Percentiles rank a stretch among this genome's conserved stretches.
Evolutionary conservation across 768 basidiomycete genomes (phyloP).

Genomic region (Termitomyces sp.): DNA sequence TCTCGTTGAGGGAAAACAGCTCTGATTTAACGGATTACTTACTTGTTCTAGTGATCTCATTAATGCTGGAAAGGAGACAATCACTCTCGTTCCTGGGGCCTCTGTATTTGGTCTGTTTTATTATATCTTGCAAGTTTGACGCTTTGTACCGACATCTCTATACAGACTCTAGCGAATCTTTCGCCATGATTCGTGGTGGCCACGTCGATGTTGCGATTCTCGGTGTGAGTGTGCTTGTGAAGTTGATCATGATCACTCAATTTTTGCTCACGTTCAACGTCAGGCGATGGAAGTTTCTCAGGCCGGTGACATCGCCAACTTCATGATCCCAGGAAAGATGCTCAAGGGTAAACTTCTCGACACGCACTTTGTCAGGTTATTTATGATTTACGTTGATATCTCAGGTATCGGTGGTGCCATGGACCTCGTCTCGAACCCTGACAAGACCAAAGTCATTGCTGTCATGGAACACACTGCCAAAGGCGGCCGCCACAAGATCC

Average conservation of each 20-base stretch:
- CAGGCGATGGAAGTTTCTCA: constrained; percentile 95
- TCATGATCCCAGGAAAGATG: constrained; percentile 96
- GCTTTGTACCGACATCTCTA: background rate
- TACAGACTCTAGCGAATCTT: constrained; percentile 85
- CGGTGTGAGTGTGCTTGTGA: constrained; percentile 56
- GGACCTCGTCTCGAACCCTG: constrained; percentile 95
- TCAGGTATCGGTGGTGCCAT: constrained; percentile 92
- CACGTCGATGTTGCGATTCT: constrained; percentile 93
- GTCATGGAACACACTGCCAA: constrained; percentile 90
- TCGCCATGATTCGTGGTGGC: constrained; percentile 97
- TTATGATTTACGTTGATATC: background rate
- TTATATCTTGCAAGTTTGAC: background rate
- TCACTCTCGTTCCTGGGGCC: constrained; percentile 88
- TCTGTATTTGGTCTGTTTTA: constrained; percentile 72
- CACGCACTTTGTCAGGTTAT: background rate
- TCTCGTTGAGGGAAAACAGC: constrained; percentile 6
- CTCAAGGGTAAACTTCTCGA: constrained; percentile 52
- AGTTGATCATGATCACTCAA: constrained; percentile 57
- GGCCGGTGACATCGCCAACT: constrained; percentile 92
- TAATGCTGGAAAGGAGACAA: constrained; percentile 93
- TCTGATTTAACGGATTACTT: background rate
- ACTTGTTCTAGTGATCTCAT: constrained; percentile 64
- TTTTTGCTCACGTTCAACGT: constrained; percentile 22
- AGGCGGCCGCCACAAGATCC: constrained; percentile 85
- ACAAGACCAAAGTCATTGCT: constrained; percentile 88